phyloP scores from a whole-genome alignment of 192 early-diverging fungal species.

The Phlyctochytrium arcticum region DNA sequence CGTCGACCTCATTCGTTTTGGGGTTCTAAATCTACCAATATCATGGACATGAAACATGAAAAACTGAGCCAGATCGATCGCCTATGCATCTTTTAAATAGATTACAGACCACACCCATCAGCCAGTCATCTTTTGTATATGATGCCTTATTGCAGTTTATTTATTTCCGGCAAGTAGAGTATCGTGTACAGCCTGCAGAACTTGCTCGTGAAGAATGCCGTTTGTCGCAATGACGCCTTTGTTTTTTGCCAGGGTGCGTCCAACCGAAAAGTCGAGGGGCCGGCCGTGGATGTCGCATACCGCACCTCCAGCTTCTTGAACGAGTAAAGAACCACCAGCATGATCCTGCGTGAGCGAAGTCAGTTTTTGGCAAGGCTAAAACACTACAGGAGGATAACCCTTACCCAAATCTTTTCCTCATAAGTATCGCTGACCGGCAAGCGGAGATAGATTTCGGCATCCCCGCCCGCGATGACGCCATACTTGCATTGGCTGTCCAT shows the following conservation, averaged over 20 bases:
- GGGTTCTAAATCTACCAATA: no score
- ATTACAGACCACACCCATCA: no score
- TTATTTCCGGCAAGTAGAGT: no score
- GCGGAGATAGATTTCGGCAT: conserved; percentile 91
- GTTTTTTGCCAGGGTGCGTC: conserved; percentile 78
- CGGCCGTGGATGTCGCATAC: conserved; percentile 80
- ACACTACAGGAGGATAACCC: no score
- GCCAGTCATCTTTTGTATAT: no score
- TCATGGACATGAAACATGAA: no score
- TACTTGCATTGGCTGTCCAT: conserved; percentile 99
- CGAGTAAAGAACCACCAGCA: conserved; percentile 83
- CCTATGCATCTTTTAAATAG: no score
- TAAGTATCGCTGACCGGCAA: conserved; percentile 76
- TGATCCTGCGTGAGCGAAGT: conserved; percentile 92
- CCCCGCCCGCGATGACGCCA: conserved; percentile 81
- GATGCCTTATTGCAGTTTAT: no score
- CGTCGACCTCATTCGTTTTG: no score
- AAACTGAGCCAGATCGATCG: no score
- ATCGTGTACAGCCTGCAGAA: conserved; percentile 67
- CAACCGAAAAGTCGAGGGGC: conserved; percentile 84
- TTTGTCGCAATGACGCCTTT: conserved; percentile 86
- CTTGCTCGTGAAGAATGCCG: conserved; percentile 62
- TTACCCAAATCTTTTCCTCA: conserved; percentile 96
- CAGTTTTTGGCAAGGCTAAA: no score
- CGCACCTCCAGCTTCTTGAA: conserved; percentile 90